Conservation (phyloP, 2,329 filamentous ascomycete genomes). For the Talaromyces sp. region DNA sequence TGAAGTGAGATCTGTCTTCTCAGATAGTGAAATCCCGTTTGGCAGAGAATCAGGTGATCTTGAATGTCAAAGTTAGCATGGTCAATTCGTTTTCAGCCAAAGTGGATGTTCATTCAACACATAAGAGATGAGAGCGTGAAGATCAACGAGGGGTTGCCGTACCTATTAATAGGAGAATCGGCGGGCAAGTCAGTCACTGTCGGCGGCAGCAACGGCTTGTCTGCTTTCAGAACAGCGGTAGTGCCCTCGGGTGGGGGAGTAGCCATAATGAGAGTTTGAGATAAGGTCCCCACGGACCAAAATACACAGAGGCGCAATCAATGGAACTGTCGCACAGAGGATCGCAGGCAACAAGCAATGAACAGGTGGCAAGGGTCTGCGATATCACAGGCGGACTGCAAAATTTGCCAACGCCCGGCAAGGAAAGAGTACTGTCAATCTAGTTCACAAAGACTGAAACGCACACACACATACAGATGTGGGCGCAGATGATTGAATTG, state of each 20-base stretch:
- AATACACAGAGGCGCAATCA: conserved; percentile 23
- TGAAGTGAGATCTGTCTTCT: conserved; percentile 17
- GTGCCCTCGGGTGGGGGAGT: conserved; percentile 42
- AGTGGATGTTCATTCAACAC: background rate
- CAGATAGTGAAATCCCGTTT: conserved; percentile 26
- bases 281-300: conserved; percentile 24
- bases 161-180: conserved; percentile 30
- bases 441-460: background rate
- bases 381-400: background rate
- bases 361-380: conserved; percentile 2
- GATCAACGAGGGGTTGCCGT: conserved; percentile 20
- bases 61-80: background rate
- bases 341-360: background rate
- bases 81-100: background rate
- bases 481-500: background rate
- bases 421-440: background rate
- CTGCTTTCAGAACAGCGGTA: conserved; percentile 36
- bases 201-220: conserved; percentile 40
- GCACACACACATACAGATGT: background rate
- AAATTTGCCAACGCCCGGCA: background rate
- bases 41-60: conserved; percentile 26
- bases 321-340: background rate
- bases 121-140: background rate
- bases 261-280: conserved; percentile 34
- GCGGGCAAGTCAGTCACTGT: conserved; percentile 34